phyloP scores from a whole-genome alignment of 192 early-diverging fungal species.

The Mortierella hygrophila region DNA sequence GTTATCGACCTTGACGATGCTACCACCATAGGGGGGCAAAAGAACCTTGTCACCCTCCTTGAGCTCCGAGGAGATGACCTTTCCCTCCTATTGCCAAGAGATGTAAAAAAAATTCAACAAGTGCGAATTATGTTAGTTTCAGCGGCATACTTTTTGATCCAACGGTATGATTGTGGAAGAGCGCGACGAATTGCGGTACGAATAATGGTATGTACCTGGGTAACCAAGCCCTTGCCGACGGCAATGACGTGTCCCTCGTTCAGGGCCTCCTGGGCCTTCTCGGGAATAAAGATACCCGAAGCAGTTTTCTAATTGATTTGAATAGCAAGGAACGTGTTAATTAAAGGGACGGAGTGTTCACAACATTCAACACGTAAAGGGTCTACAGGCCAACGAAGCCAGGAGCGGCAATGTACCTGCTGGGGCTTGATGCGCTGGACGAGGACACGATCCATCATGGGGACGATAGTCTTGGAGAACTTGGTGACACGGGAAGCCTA shows the following conservation, averaged over 20 bases:
- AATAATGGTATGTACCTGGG: conserved; percentile 66
- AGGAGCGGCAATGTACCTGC: conserved; percentile 65
- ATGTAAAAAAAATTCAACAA: not conserved
- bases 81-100: conserved; percentile 73
- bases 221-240: conserved; percentile 90
- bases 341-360: not conserved
- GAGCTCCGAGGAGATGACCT: conserved; percentile 82
- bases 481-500: conserved; percentile 54
- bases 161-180: not conserved
- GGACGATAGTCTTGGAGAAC: conserved; percentile 88
- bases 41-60: conserved; percentile 95
- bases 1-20: conserved; percentile 89
- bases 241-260: conserved; percentile 98
- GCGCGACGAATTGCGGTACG: not conserved
- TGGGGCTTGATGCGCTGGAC: conserved; percentile 96
- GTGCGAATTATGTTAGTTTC: not conserved
- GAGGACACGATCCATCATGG: conserved; percentile 98
- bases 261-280: conserved; percentile 97
- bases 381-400: not conserved
- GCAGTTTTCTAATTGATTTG: conserved; percentile 84
- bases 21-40: conserved; percentile 96
- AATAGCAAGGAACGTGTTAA: not conserved
- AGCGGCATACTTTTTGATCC: not conserved
- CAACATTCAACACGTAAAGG: no score
- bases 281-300: conserved; percentile 95